Base-by-base conservation (phyloP, 306 rosid species). In the Aeschynomene evenia region DNA sequence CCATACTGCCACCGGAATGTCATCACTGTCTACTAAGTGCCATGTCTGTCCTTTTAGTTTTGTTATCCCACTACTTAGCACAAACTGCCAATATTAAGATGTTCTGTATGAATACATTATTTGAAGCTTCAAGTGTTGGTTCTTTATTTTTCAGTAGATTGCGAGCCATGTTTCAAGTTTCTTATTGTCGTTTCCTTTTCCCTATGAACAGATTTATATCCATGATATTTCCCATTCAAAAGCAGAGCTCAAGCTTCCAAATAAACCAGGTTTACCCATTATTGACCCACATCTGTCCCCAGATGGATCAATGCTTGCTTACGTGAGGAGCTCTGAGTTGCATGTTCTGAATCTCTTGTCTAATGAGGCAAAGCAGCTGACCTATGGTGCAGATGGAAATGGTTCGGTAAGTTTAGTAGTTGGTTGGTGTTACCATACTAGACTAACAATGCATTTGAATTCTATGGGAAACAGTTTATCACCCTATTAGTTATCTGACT, bases 261-360 rank as follows among this genome's bases (percentile, higher is more conserved):
- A 92, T 75, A 77, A 50, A 23, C 52, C 82, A 16, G 61, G 81
- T 63, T 94, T 91, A 23, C 96, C 99, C 11, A 75, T 89, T 79
- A 84, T 91, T 77, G 99, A 94, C 75, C 91, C 99, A 0, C 99
- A 85, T 83, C 69, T 89, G 70, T 94, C 99, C 7, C 99, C 95
- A 12, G 96, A 87, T 76, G 96, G 99, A 22, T 77, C 87, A 37
- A 83, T 87, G 96, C 85, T 91, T 34, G 87, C 89, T 48, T 91
- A 82, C 73, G 89, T 89, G 39, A 85, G 83, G 77, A 92, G 87
- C 63, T 69, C 42, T 52, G 99, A 94, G 84, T 76, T 94, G 83
- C 86, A 84, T 66, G 96, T 87, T 77, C 79, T 94, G 75, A 80
- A 79, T 78, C 79, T 91, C 70, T 29, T 81, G 50, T 11, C 66